These are phyloP conservation scores for Xylariaceae sp. DNA, from an alignment of 2,329 filamentous ascomycete species.

Conservation along the genomic window DNA sequence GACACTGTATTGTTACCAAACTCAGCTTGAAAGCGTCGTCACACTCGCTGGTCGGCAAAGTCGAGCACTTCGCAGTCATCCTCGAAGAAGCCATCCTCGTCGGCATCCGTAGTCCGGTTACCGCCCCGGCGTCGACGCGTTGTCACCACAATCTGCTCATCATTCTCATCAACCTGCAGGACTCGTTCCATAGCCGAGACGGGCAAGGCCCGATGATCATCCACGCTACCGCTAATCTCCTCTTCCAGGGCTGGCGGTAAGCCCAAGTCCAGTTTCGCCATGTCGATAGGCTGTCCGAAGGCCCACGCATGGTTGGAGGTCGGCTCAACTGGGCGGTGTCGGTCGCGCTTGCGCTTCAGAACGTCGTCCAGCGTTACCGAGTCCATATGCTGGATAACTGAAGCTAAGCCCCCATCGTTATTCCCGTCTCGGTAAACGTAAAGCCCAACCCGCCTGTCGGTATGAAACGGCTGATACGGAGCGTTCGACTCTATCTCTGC, in stretches of 20 bases:
- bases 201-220: conserved; percentile 55
- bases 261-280: conserved; percentile 49
- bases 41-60: conserved; percentile 69
- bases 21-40: conserved; percentile 20
- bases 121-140: conserved; percentile 64
- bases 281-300: conserved; percentile 52
- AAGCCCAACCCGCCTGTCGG: conserved; percentile 76
- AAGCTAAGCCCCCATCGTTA: conserved; percentile 26
- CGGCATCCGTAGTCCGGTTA: conserved; percentile 42
- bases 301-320: conserved; percentile 42
- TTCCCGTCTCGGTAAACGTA: conserved; percentile 51
- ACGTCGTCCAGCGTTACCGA: conserved; percentile 38
- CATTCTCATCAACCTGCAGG: conserved; percentile 52
- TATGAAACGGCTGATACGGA: conserved; percentile 93
- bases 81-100: conserved; percentile 80
- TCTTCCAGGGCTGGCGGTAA: conserved; percentile 44
- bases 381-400: conserved; percentile 37
- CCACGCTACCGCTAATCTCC: conserved; percentile 44
- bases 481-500: conserved; percentile 94
- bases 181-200: conserved; percentile 60
- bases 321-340: conserved; percentile 18
- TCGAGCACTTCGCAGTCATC: conserved; percentile 89
- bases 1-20: conserved; percentile 4
- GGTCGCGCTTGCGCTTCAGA: conserved; percentile 33
- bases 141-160: conserved; percentile 77